Evolutionary conservation across 2,329 filamentous ascomycete species (phyloP), one percentile per base, ranked within the genome.

Genomic region (Microcyclosporella mali): DNA sequence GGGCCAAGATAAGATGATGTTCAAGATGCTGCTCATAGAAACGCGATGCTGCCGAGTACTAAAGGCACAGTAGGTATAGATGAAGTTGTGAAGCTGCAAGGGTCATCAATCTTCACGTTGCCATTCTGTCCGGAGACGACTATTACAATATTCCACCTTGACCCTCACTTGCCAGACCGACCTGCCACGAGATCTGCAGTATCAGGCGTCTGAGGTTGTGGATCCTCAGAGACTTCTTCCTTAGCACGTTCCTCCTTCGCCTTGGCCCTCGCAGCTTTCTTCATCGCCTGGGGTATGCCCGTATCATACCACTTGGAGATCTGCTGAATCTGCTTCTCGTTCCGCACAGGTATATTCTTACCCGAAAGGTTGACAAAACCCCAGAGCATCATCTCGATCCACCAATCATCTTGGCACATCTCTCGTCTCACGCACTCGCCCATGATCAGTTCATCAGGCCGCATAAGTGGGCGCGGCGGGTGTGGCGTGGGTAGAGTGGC

Each of bases 371-470:
- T 30, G 3, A 43, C 19, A 28, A 57, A 57, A 0, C 84, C 84
- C 70, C 77, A 85, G 12, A 77, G 48, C 52, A 81, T 69, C 71
- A 85, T 81, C 44, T 73, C 66, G 11, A 72, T 53, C 35, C 81
- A 67, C 53, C 75, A 70, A 10, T 67, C 47, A 41, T 80, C 69
- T n/a, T 85, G 59, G 16, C 70, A 50, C 27, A 85, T 57, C 0
- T 69, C 59, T 12, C 83, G 66, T 12, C 70, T 64, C 0, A 73
- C 60, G 0, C 72, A 66, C 56, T 88, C 83, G 10, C 68, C 56
- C 32, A 77, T 63, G 16, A 86, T 62, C 25, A 82, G 64, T 61
- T 80, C 15, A 12, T 51, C 47, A 9, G 43, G 43, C 9, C 31
- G 18, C 12, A 51, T 33, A 10, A 53, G 37, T 11, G 34, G 45